Conservation (phyloP, 2,329 filamentous ascomycete species). For the Fusarium gaditjirri region DNA sequence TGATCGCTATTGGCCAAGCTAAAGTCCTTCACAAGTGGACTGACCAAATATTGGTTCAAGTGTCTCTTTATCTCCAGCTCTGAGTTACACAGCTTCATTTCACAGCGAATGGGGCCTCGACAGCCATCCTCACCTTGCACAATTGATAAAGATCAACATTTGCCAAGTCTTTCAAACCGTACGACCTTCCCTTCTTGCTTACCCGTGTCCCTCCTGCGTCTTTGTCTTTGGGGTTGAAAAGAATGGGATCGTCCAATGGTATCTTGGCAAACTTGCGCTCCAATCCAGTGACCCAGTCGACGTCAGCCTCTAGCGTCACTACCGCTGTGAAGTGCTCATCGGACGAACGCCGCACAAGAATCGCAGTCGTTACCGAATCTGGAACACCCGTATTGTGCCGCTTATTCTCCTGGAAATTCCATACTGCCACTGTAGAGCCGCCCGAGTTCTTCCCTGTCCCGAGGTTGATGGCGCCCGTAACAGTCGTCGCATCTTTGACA, state of each 20-base stretch:
- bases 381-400: not conserved
- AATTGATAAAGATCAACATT: not conserved
- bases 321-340: not conserved
- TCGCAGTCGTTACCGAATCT: not conserved
- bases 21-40: no score
- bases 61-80: not conserved
- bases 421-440: not conserved
- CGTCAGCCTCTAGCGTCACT: not conserved
- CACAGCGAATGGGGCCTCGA: not conserved
- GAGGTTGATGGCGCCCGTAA: not conserved
- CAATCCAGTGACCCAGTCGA: not conserved
- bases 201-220: not conserved
- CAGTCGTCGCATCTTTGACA: not conserved
- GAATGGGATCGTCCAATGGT: not conserved
- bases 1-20: no score
- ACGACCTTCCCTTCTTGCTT: not conserved
- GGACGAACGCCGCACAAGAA: not conserved
- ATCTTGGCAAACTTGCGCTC: not conserved
- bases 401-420: not conserved
- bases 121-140: not conserved
- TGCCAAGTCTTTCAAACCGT: not conserved
- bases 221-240: not conserved
- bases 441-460: not conserved
- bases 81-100: not conserved
- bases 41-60: no score